Percentiles rank a stretch among this genome's conserved stretches.
These are phyloP conservation scores for Termitomyces sp. DNA, from an alignment of 768 basidiomycete species.

Conservation along the genomic window DNA sequence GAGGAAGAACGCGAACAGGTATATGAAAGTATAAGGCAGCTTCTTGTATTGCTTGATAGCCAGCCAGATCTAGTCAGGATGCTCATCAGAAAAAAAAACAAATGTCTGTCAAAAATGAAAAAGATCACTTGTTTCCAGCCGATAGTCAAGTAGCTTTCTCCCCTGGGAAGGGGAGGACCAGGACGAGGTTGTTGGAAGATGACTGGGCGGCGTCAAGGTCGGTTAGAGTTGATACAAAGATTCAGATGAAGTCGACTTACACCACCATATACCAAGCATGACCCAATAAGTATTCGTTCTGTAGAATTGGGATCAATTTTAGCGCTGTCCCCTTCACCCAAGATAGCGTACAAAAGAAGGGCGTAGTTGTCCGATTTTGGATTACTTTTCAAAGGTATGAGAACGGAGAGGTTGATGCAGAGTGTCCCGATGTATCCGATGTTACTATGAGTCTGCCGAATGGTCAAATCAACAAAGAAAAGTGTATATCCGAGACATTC, in stretches of 20 bases:
- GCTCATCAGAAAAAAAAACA: too few species aligned
- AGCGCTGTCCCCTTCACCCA: not conserved
- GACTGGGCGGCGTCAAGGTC: constrained; percentile 35
- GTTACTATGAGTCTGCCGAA: constrained; percentile 62
- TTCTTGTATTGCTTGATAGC: constrained; percentile 71
- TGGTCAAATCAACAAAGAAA: not conserved
- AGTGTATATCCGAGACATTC: constrained; percentile 9
- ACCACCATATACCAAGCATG: constrained; percentile 83
- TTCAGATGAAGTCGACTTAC: constrained; percentile 40
- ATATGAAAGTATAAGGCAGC: constrained; percentile 78
- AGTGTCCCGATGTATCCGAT: constrained; percentile 67
- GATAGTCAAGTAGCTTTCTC: constrained; percentile 71
- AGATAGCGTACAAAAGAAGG: constrained; percentile 53
- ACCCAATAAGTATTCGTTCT: constrained; percentile 79
- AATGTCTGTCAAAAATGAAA: too few species aligned
- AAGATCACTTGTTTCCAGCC: constrained; percentile 82
- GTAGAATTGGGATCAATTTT: not conserved
- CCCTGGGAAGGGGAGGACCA: constrained; percentile 73
- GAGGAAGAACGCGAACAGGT: constrained; percentile 73
- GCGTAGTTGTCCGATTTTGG: constrained; percentile 71
- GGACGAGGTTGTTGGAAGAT: constrained; percentile 83
- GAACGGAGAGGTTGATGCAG: constrained; percentile 61
- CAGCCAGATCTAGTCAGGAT: constrained; percentile 58
- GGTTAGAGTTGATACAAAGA: not conserved
- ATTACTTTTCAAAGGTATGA: constrained; percentile 56